phyloP scores from a whole-genome alignment of 2,329 filamentous ascomycete genomes.

The Colletotrichum australisinense region DNA sequence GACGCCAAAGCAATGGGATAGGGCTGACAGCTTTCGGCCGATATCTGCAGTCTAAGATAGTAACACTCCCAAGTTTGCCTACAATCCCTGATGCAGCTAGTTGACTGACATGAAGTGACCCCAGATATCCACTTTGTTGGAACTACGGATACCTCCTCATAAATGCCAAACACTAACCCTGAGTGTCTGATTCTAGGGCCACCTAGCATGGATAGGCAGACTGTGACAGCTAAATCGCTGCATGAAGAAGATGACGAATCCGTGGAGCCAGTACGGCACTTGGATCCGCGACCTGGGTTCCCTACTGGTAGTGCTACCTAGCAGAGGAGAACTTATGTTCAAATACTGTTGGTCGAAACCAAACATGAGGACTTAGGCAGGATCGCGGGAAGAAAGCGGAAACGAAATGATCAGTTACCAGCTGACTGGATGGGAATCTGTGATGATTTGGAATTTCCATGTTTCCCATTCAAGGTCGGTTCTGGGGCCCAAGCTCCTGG shows the following conservation, averaged over 20 bases:
- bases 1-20: neutral
- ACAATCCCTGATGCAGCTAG: neutral
- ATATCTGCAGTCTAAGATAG: neutral
- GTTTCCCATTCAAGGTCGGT: neutral
- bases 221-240: neutral
- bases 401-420: too few relatives aligned
- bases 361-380: too few relatives aligned
- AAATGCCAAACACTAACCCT: neutral
- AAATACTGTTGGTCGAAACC: too few relatives aligned
- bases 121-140: neutral
- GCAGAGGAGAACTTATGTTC: too few relatives aligned
- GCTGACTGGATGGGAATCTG: neutral
- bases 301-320: neutral
- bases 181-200: too few relatives aligned
- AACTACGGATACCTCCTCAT: too few relatives aligned
- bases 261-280: neutral
- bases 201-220: neutral
- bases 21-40: too few relatives aligned
- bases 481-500: neutral
- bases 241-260: neutral
- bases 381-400: neutral
- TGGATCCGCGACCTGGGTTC: neutral
- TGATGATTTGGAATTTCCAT: neutral
- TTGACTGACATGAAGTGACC: neutral
- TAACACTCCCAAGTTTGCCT: neutral